Conservation (phyloP, 2,329 filamentous ascomycete species). For the Phaeosphaeria sp. region DNA sequence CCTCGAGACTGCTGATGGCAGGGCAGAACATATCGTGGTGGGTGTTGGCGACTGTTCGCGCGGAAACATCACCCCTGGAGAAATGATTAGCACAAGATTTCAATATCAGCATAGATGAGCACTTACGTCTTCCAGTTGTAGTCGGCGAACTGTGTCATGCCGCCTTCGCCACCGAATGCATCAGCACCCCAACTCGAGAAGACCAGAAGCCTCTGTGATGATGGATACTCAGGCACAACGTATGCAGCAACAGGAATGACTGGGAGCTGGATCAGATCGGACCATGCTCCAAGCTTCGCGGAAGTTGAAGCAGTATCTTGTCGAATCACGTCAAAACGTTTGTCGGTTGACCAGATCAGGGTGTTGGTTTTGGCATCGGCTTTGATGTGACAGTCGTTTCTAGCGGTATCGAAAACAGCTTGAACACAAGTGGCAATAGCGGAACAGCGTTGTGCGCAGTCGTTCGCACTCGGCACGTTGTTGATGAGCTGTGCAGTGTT, state of each 20-base stretch:
- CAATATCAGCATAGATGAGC: not conserved
- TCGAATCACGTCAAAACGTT: conserved; percentile 34
- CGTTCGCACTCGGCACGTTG: conserved; percentile 17
- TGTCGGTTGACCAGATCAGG: conserved; percentile 36
- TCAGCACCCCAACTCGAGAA: conserved; percentile 38
- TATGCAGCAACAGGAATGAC: conserved; percentile 40
- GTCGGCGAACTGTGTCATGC: conserved; percentile 32
- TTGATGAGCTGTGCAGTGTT: conserved; percentile 21
- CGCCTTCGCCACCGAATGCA: conserved; percentile 32
- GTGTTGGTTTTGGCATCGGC: conserved; percentile 27
- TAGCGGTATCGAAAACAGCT: conserved; percentile 29
- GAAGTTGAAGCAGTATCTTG: conserved; percentile 17
- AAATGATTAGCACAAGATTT: conserved; percentile 4
- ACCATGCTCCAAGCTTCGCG: conserved; percentile 30
- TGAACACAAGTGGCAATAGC: conserved; percentile 23
- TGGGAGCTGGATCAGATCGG: conserved; percentile 31
- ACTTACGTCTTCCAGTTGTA: conserved; percentile 35
- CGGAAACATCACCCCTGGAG: conserved; percentile 26
- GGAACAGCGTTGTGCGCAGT: conserved; percentile 33
- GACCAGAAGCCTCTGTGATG: conserved; percentile 27
- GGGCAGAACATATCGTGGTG: conserved; percentile 39
- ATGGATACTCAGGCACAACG: conserved; percentile 32
- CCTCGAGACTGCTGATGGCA: conserved; percentile 31
- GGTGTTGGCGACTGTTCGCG: conserved; percentile 31
- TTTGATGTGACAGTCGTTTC: conserved; percentile 31